These are phyloP conservation scores for Geosiphon pyriformis DNA, from an alignment of 192 early-diverging fungal species.

Conservation along the genomic window DNA sequence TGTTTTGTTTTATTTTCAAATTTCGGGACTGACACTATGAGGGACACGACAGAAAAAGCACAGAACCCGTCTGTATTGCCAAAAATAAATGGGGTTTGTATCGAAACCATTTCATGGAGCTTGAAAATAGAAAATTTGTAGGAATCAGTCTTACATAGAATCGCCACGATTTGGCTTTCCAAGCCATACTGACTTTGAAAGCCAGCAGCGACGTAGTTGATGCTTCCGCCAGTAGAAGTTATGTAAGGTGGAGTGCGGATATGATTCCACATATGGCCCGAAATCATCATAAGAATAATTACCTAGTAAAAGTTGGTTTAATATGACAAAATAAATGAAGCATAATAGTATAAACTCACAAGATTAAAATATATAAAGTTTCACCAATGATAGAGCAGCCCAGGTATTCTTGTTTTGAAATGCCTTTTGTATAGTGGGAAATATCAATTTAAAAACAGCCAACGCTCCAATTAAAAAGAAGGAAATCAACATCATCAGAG, in stretches of 20 bases:
- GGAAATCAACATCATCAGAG: constrained; percentile 35
- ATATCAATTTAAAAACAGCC: constrained; percentile 37
- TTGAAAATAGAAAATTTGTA: background rate
- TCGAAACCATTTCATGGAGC: constrained; percentile 7
- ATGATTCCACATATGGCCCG: constrained; percentile 83
- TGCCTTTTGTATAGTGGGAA: constrained; percentile 37
- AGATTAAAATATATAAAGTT: too few relatives aligned
- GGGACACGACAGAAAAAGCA: constrained; percentile 46
- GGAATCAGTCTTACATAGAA: constrained; percentile 43
- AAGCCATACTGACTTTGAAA: constrained; percentile 66
- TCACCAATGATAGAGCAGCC: constrained; percentile 48
- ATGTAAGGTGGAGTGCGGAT: constrained; percentile 72
- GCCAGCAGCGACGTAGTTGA: constrained; percentile 55
- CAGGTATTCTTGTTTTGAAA: constrained; percentile 53
- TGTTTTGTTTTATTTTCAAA: constrained; percentile 51
- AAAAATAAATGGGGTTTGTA: background rate
- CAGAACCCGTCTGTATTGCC: constrained; percentile 53
- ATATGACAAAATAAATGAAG: too few relatives aligned
- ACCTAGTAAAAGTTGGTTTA: constrained; percentile 43
- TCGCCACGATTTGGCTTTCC: constrained; percentile 67
- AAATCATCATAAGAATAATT: constrained; percentile 63
- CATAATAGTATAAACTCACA: too few relatives aligned
- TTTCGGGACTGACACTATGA: constrained; percentile 48
- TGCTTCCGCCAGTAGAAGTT: constrained; percentile 43
- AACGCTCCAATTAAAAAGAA: constrained; percentile 31